Evolutionary conservation across 108 stramenopile genomes (phyloP).

Genomic region (Nannochloropsis gaditana): DNA sequence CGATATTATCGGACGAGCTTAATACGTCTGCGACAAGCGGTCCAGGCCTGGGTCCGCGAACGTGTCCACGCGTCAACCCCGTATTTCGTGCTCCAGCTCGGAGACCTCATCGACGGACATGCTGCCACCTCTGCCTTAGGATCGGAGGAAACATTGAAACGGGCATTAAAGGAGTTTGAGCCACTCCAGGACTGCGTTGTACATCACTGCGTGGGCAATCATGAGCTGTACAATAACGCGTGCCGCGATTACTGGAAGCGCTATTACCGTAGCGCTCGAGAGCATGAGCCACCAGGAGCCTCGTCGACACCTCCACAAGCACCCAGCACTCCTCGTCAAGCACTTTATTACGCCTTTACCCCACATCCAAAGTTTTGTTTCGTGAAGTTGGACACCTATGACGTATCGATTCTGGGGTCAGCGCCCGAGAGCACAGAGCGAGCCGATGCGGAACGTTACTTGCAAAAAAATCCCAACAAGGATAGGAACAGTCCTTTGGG

Average conservation of each 20-base stretch:
- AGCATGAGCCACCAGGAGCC: background rate
- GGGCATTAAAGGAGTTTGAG: background rate
- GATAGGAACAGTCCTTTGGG: conserved; percentile 12
- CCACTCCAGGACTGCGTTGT: background rate
- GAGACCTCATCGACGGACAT: background rate
- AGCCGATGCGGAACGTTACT: background rate
- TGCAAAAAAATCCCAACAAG: background rate
- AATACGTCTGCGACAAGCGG: background rate
- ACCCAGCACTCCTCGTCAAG: background rate
- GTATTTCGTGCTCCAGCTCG: background rate
- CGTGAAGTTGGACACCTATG: background rate
- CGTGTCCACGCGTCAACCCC: background rate
- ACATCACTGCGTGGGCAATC: conserved; percentile 8
- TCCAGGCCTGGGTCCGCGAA: background rate
- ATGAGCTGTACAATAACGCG: background rate
- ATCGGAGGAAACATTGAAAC: background rate
- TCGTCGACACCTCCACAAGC: background rate
- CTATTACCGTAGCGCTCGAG: background rate
- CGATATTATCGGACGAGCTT: background rate
- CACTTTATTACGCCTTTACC: background rate
- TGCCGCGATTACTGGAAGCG: background rate
- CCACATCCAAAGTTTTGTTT: background rate
- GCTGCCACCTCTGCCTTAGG: background rate
- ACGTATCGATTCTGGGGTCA: background rate
- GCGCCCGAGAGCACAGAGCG: background rate